These are phyloP conservation scores for Xylaria acuta DNA, from an alignment of 495 filamentous ascomycete genomes.

Conservation along the genomic window DNA sequence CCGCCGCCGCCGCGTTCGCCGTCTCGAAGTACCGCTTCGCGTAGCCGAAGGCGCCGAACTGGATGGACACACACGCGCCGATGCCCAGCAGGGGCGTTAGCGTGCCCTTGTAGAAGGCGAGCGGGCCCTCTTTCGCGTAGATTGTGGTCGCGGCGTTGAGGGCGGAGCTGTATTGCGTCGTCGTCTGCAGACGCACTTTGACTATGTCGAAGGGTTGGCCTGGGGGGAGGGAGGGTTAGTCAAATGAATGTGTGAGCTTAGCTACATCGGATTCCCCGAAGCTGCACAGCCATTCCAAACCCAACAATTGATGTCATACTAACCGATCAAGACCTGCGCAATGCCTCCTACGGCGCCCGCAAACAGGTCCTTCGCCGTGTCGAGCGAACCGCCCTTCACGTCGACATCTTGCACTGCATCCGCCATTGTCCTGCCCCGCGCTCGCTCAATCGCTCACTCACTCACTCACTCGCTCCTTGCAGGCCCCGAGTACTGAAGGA, in stretches of 20 bases:
- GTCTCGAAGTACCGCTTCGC: constrained; percentile 85
- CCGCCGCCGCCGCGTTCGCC: constrained; percentile 69
- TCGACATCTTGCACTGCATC: constrained; percentile 50
- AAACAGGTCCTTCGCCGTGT: constrained; percentile 89
- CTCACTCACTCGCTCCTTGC: constrained; percentile 18
- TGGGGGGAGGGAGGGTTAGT: constrained; percentile 46
- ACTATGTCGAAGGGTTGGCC: constrained; percentile 99
- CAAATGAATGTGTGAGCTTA: no score
- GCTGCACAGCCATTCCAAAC: no score
- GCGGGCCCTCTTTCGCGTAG: constrained; percentile 82
- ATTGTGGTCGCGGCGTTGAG: constrained; percentile 81
- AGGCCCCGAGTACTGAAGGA: background rate
- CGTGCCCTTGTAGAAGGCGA: constrained; percentile 98
- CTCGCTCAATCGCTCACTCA: constrained; percentile 10
- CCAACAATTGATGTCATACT: constrained; percentile 41
- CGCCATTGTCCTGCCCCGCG: constrained; percentile 42
- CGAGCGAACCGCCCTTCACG: constrained; percentile 41
- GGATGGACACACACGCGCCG: constrained; percentile 94
- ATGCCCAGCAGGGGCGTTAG: constrained; percentile 96
- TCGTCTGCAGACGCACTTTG: constrained; percentile 96
- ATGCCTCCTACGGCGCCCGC: constrained; percentile 90
- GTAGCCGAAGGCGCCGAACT: constrained; percentile 97
- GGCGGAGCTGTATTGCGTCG: constrained; percentile 77
- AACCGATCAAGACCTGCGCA: constrained; percentile 93
- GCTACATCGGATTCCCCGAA: no score